Evolutionary conservation across 1,284 basidiomycete species (phyloP), one percentile per base, ranked within the genome.

Genomic region (Malassezia sympodialis): DNA sequence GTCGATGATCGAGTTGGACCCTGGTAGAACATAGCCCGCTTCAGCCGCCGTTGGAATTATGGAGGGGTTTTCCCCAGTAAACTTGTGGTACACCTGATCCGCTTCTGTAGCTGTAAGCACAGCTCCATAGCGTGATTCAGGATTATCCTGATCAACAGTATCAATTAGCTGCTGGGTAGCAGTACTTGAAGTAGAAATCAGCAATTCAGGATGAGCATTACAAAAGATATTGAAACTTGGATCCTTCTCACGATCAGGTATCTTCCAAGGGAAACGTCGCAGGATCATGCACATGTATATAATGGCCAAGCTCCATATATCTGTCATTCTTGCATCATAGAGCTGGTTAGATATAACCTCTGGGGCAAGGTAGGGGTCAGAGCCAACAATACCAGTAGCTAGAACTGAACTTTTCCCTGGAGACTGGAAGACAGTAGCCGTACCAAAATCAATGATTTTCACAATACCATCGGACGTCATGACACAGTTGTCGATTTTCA

Each of bases 201-300:
- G 84, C 44, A 91, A 79, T 73, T 94, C 89, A 8, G 90, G 90
- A 73, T 94, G 90, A 24, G 90, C 87, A 64, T 85, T 82, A 63
- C 96, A 85, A 72, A 94, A 99, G 8, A 89, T 84, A 59, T 85
- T 82, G 80, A 89, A 98, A 72, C 84, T 87, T 50, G 87, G 82
- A 72, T 98, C 94, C 28, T 84, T 83, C 81, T 94, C 94, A 68
- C 84, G 80, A 76, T 99, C 93, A 21, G 93, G 91, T 56, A 96
- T 86, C 77, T 91, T 96, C 94, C 94, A 99, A 2, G 94, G 94
- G 80, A 99, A 99, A 47, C 94, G 82, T 48, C 93, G 82, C 42
- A 99, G 81, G 59, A 94, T 80, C 94, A 99, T 99, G 79, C 94
- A 99, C 79, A 98, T 83, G 80, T 98, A 96, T 69, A 99, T 98